Conservation (phyloP, 73 alveolate genomes). For the Breviolum minutum region DNA sequence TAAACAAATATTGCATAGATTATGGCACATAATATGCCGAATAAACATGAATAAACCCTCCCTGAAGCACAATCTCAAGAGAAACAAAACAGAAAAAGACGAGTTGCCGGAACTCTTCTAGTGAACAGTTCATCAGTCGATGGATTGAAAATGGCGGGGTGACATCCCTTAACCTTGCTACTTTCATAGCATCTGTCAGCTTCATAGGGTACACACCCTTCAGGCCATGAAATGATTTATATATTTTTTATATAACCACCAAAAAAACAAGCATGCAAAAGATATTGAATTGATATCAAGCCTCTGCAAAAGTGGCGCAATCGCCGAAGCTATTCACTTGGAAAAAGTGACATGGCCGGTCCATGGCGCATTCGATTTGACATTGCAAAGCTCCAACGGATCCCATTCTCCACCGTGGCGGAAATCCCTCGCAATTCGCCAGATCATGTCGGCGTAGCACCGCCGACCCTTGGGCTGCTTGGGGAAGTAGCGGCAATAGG, state of each 20-base stretch:
- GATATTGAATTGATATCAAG: not conserved
- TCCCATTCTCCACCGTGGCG: slow-evolving; percentile 6
- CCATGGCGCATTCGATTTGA: slow-evolving; percentile 87
- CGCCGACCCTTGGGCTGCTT: slow-evolving; percentile 36
- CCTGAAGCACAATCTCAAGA: too few species aligned
- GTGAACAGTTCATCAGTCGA: too few species aligned
- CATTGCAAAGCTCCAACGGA: slow-evolving; percentile 60
- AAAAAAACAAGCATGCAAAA: not conserved
- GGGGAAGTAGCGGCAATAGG: slow-evolving; percentile 56
- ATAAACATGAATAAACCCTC: too few species aligned
- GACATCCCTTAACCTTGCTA: too few species aligned
- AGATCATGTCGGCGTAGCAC: not conserved
- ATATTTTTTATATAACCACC: not conserved
- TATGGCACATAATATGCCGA: too few species aligned
- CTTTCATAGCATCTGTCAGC: too few species aligned
- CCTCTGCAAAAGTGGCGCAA: slow-evolving; percentile 28
- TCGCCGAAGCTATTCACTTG: slow-evolving; percentile 28
- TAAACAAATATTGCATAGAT: too few species aligned
- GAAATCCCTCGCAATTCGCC: not conserved
- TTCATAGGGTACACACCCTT: not conserved
- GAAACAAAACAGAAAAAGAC: too few species aligned
- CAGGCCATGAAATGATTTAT: not conserved
- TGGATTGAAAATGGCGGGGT: too few species aligned
- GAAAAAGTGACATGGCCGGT: slow-evolving; percentile 67
- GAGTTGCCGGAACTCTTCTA: too few species aligned